Evolutionary conservation across 2,329 filamentous ascomycete genomes (phyloP).

Genomic region (Pleomassaria siparia): DNA sequence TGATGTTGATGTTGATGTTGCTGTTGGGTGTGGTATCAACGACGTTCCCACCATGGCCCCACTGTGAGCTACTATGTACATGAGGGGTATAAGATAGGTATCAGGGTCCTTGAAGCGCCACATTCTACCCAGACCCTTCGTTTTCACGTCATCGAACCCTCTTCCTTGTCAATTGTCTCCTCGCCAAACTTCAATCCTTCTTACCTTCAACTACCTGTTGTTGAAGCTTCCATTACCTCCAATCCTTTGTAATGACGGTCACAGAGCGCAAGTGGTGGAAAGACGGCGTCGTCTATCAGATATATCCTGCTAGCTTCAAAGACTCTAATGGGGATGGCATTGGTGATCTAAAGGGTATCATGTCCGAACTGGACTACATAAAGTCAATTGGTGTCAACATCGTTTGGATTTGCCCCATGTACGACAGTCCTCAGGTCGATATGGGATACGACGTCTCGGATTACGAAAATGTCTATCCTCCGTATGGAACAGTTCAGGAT

Average conservation of each 20-base stretch:
- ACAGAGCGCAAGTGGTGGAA: conserved; percentile 58
- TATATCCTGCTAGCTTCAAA: conserved; percentile 64
- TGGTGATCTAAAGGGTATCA: conserved; percentile 61
- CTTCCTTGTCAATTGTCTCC: neutral
- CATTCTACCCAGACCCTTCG: neutral
- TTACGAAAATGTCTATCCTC: conserved; percentile 43
- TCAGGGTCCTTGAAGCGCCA: conserved; percentile 7
- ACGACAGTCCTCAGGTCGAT: conserved; percentile 50
- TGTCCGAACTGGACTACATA: conserved; percentile 60
- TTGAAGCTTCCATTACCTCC: neutral
- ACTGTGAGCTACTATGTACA: neutral
- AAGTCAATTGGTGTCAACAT: conserved; percentile 48
- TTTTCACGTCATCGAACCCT: neutral
- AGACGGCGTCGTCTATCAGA: conserved; percentile 61
- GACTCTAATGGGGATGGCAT: conserved; percentile 59
- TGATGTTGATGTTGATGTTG: conserved; percentile 3
- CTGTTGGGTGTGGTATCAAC: neutral
- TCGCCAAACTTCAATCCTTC: too few species aligned
- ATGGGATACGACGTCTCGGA: conserved; percentile 46
- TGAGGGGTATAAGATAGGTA: conserved; percentile 10
- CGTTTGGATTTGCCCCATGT: conserved; percentile 45
- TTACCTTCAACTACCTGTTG: neutral
- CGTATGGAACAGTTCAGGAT: conserved; percentile 44
- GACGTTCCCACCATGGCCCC: neutral
- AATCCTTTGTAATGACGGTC: conserved; percentile 28